Evolutionary conservation across 805 yeast species (phyloP), one percentile per base, ranked within the genome.

Genomic region (Clavispora santaluciae): DNA sequence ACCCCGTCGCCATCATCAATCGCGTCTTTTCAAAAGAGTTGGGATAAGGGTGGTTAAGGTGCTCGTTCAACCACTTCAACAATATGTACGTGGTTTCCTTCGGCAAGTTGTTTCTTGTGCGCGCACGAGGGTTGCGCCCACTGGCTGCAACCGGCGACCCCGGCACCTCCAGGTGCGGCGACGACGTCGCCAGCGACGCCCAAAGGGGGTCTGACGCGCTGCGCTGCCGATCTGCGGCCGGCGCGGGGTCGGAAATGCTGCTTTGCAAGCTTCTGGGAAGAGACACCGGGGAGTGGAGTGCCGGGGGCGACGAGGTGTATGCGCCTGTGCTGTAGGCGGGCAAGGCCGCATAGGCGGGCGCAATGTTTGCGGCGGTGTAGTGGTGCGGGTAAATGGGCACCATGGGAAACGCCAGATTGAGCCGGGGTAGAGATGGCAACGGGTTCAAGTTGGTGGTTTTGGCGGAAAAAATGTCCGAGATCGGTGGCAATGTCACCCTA

Each of bases 41-140:
- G 3, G 95, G 95, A 59, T 86, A 86, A 11, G 95, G 95, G 54
- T 86, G 85, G 45, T 81, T 78, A 51, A 85, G 64, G 58, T 86
- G 90, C 26, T 77, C 78, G 42, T 79, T 67, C 39, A 87, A 73
- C 95, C 95, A 86, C 39, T 72, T 70, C 43, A 86, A 75, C 50
- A 48, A 86, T 10, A 83, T 78, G 45, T 78, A 78, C 4, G 91
- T 86, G 2, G 88, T 86, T 44, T 78, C 85, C 51, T 84, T 78
- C 17, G 95, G 95, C 46, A 86, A 66, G 59, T 86, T 86, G 33
- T 86, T 82, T 49, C 95, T 72, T 1, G 73, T 69, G 39, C 67
- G 46, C 53, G 57, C 33, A 3, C 40, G 42, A 2, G 42, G 23
- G 37, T 29, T 43, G 35, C 37, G 36, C 35, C 44, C 31, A 8